These are phyloP conservation scores for Colletotrichum sp. DNA, from an alignment of 2,329 filamentous ascomycete genomes.

Conservation along the genomic window DNA sequence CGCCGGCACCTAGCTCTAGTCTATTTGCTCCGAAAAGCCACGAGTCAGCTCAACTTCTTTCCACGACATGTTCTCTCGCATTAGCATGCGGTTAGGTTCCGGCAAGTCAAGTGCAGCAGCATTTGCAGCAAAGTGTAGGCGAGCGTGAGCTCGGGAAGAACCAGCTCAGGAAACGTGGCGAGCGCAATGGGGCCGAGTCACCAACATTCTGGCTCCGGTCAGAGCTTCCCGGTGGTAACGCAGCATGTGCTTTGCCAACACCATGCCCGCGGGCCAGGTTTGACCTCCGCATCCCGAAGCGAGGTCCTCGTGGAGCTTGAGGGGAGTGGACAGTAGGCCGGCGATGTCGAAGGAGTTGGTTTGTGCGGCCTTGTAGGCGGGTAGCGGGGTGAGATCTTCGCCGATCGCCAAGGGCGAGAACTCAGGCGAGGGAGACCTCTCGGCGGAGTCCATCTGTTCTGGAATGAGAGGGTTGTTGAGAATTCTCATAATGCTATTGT, in stretches of 20 bases:
- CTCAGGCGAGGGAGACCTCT: conserved; percentile 49
- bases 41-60: conserved; percentile 4
- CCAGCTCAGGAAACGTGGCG: neutral
- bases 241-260: conserved; percentile 85
- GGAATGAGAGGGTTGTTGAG: conserved; percentile 16
- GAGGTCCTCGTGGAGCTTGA: conserved; percentile 85
- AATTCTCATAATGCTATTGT: conserved; percentile 16
- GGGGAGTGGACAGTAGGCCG: conserved; percentile 71
- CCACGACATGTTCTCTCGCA: neutral
- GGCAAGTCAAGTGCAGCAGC: neutral
- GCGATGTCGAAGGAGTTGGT: conserved; percentile 69
- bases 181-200: conserved; percentile 27
- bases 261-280: conserved; percentile 92
- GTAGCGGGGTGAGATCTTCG: conserved; percentile 64
- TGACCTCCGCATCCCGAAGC: conserved; percentile 89
- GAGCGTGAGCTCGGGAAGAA: neutral
- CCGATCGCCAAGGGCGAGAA: conserved; percentile 57
- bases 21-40: conserved; percentile 47
- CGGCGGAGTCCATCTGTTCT: conserved; percentile 6
- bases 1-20: conserved; percentile 90
- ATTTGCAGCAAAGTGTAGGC: neutral
- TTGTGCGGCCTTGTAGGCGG: conserved; percentile 60
- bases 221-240: conserved; percentile 71
- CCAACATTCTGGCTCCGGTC: conserved; percentile 74
- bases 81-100: neutral